Evolutionary conservation across 2,329 filamentous ascomycete genomes (phyloP).

Genomic region (Cytospora chrysosperma): DNA sequence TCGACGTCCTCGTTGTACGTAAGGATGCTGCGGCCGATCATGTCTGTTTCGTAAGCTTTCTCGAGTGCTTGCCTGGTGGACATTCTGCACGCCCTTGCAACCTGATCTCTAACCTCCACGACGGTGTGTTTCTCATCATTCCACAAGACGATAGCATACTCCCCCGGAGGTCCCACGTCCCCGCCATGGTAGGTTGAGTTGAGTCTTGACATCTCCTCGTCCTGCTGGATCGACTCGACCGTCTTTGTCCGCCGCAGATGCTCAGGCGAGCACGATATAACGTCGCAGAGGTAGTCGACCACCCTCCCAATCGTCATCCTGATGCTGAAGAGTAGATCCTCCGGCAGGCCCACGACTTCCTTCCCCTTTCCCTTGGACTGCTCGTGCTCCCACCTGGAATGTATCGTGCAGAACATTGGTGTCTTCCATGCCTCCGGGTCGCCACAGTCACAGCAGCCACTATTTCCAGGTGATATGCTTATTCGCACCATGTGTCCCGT

Average conservation of each 20-base stretch:
- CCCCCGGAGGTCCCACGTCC: conserved; percentile 64
- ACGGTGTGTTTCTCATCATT: conserved; percentile 99
- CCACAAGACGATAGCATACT: conserved; percentile 88
- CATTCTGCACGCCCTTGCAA: conserved; percentile 82
- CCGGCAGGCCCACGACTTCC: conserved; percentile 60
- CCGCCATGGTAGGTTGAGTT: conserved; percentile 72
- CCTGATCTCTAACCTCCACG: conserved; percentile 83
- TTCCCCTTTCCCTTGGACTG: conserved; percentile 61
- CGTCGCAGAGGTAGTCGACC: conserved; percentile 95
- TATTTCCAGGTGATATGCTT: conserved; percentile 83
- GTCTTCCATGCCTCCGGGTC: conserved; percentile 91
- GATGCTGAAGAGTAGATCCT: conserved; percentile 74
- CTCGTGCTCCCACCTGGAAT: conserved; percentile 62
- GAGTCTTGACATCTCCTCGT: conserved; percentile 78
- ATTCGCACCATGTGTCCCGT: conserved; percentile 90
- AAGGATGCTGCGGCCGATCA: conserved; percentile 82
- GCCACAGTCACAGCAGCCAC: conserved; percentile 95
- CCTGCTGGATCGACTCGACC: conserved; percentile 72
- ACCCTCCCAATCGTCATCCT: conserved; percentile 81
- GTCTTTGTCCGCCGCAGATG: conserved; percentile 87
- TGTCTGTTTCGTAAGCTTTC: conserved; percentile 85
- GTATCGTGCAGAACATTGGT: conserved; percentile 89
- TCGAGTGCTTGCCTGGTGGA: conserved; percentile 65
- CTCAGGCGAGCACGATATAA: conserved; percentile 96
- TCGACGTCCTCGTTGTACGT: conserved; percentile 72